These are phyloP conservation scores for Tephrocybe sp. DNA, from an alignment of 768 basidiomycete genomes.

Conservation along the genomic window DNA sequence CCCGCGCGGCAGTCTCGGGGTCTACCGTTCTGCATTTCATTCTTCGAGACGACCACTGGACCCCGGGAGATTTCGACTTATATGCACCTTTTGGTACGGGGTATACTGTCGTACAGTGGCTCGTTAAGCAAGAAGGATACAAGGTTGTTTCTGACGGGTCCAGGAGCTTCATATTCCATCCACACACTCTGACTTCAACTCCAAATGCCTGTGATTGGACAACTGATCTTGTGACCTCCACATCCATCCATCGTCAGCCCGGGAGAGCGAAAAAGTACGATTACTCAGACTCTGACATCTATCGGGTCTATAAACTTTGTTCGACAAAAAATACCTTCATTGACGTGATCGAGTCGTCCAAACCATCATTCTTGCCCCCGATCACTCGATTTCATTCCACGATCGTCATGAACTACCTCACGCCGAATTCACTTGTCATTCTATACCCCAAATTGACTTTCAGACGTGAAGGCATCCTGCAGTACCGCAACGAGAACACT, in stretches of 20 bases:
- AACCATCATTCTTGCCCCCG: slow-evolving; percentile 9
- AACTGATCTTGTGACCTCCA: neutral
- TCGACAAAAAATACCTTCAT: slow-evolving; percentile 3
- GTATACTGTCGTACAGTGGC: slow-evolving; percentile 11
- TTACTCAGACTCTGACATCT: slow-evolving; percentile 6
- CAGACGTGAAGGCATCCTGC: slow-evolving; percentile 10
- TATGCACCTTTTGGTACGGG: slow-evolving; percentile 14
- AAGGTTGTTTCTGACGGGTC: slow-evolving; percentile 11
- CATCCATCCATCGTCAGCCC: neutral
- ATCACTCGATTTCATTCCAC: slow-evolving; percentile 17
- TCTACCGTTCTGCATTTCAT: slow-evolving; percentile 14
- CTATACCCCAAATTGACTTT: slow-evolving; percentile 12
- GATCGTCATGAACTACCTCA: slow-evolving; percentile 16
- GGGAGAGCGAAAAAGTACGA: slow-evolving; percentile 2
- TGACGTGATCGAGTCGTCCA: slow-evolving; percentile 14
- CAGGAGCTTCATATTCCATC: slow-evolving; percentile 8
- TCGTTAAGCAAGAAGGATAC: slow-evolving; percentile 7
- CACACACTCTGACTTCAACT: slow-evolving; percentile 1
- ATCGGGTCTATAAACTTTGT: slow-evolving; percentile 14
- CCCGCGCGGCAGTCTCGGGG: slow-evolving; percentile 15
- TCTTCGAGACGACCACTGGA: slow-evolving; percentile 14
- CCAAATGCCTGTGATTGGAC: slow-evolving; percentile 1
- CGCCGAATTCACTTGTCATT: slow-evolving; percentile 8
- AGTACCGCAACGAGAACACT: slow-evolving; percentile 1
- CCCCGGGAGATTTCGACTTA: slow-evolving; percentile 13